Percentiles rank a stretch among this genome's conserved stretches.
phyloP scores from a whole-genome alignment of 2,329 filamentous ascomycete species.

The Onygenales sp. region DNA sequence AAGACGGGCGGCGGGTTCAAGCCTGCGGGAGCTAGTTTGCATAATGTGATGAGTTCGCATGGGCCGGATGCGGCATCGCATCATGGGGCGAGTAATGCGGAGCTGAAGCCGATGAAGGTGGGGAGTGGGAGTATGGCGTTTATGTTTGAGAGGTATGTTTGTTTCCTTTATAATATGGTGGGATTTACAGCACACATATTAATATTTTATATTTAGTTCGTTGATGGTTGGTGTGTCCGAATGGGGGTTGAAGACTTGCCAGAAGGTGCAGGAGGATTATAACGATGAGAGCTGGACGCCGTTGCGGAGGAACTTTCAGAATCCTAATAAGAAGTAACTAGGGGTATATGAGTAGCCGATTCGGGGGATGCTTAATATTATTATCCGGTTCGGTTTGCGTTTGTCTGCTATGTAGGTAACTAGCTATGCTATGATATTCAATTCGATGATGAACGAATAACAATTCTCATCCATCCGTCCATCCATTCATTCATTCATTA shows the following conservation, averaged over 20 bases:
- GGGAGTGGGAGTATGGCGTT: slow-evolving; percentile 54
- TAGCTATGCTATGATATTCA: too few species aligned
- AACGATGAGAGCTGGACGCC: slow-evolving; percentile 73
- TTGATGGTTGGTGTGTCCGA: slow-evolving; percentile 64
- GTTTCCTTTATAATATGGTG: neutral
- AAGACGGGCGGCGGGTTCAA: slow-evolving; percentile 49
- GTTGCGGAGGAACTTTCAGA: slow-evolving; percentile 53
- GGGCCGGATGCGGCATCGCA: slow-evolving; percentile 49
- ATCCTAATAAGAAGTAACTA: slow-evolving; percentile 35
- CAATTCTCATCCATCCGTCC: too few species aligned
- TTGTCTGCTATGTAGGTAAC: too few species aligned
- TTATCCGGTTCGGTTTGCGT: too few species aligned
- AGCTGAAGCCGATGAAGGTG: slow-evolving; percentile 47
- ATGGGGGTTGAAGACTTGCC: slow-evolving; percentile 61
- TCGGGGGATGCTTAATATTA: too few species aligned
- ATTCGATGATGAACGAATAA: too few species aligned
- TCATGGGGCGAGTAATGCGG: slow-evolving; percentile 44
- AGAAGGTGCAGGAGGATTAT: slow-evolving; percentile 63
- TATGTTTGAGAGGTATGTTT: slow-evolving; percentile 49
- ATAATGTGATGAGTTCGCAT: slow-evolving; percentile 65
- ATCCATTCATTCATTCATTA: too few species aligned
- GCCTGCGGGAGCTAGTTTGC: slow-evolving; percentile 52
- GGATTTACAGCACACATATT: slow-evolving; percentile 20
- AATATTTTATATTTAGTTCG: slow-evolving; percentile 38
- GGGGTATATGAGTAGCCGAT: too few species aligned